These are phyloP conservation scores for Chrysoporthe austroafricana DNA, from an alignment of 2,329 filamentous ascomycete genomes.

Conservation along the genomic window DNA sequence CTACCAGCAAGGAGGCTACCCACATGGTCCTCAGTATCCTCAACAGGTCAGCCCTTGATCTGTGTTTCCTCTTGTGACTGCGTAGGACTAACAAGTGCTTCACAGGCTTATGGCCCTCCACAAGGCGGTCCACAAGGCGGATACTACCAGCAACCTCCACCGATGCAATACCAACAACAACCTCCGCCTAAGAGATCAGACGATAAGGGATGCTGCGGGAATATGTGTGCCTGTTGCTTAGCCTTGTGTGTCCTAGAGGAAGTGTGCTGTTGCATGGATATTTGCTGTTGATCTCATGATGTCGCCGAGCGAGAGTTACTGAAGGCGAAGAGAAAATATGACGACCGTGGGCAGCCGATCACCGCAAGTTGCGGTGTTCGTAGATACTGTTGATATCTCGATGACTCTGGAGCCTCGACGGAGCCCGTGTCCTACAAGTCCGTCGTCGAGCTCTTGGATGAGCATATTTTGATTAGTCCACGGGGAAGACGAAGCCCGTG, in stretches of 20 bases:
- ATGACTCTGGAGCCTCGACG: neutral
- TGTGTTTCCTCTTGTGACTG: slow-evolving; percentile 11
- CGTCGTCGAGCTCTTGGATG: neutral
- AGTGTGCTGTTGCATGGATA: slow-evolving; percentile 50
- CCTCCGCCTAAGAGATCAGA: slow-evolving; percentile 39
- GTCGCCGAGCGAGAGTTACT: neutral
- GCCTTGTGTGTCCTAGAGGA: slow-evolving; percentile 52
- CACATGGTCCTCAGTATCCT: slow-evolving; percentile 47
- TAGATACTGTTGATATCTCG: neutral
- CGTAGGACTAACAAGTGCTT: slow-evolving; percentile 20
- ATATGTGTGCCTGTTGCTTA: slow-evolving; percentile 55
- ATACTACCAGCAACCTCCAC: slow-evolving; percentile 49
- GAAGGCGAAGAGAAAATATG: neutral
- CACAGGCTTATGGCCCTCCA: slow-evolving; percentile 41
- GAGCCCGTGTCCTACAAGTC: neutral
- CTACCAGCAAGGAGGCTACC: slow-evolving; percentile 32
- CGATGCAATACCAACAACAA: slow-evolving; percentile 52
- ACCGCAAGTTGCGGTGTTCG: neutral
- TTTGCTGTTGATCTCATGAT: slow-evolving; percentile 43
- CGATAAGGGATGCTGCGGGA: slow-evolving; percentile 47
- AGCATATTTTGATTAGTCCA: neutral
- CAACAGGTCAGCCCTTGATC: slow-evolving; percentile 43
- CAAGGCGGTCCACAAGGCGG: slow-evolving; percentile 39
- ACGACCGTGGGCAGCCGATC: neutral
- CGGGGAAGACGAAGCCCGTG: neutral